Conservation (phyloP, 139 green algal genomes). For the Tetradesmus obliquus region DNA sequence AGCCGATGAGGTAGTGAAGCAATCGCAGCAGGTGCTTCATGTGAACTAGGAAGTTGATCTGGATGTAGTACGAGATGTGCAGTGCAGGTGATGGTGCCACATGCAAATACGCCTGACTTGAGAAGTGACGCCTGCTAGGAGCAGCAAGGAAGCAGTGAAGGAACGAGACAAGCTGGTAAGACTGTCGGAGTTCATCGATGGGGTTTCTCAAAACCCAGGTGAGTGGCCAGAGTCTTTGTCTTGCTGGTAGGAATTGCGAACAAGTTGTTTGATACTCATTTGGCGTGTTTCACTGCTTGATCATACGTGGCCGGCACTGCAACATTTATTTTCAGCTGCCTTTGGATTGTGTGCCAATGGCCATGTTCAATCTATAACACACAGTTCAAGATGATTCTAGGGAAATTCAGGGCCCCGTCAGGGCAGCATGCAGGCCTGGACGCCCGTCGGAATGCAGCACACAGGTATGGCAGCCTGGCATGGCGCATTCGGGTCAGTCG, state of each 20-base stretch:
- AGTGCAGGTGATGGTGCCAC: no score
- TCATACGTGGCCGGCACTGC: background rate
- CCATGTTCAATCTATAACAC: background rate
- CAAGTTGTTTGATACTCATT: background rate
- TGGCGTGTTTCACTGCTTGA: background rate
- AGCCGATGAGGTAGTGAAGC: no score
- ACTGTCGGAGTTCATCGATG: background rate
- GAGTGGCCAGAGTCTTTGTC: background rate
- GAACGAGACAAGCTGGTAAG: background rate
- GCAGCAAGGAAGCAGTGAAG: no score
- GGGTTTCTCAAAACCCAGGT: background rate
- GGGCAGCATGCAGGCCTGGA: background rate
- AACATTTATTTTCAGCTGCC: background rate
- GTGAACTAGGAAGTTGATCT: no score
- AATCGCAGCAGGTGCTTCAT: no score
- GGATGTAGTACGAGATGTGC: no score
- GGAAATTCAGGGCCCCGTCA: background rate
- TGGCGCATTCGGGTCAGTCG: background rate
- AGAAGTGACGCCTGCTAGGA: no score
- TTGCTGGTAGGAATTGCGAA: background rate
- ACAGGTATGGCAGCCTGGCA: background rate
- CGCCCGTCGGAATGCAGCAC: background rate
- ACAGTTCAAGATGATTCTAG: background rate
- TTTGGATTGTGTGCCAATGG: background rate
- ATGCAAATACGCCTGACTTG: no score